These are phyloP conservation scores for Tetrahymena malaccensis DNA, from an alignment of 73 alveolate genomes.

Conservation along the genomic window DNA sequence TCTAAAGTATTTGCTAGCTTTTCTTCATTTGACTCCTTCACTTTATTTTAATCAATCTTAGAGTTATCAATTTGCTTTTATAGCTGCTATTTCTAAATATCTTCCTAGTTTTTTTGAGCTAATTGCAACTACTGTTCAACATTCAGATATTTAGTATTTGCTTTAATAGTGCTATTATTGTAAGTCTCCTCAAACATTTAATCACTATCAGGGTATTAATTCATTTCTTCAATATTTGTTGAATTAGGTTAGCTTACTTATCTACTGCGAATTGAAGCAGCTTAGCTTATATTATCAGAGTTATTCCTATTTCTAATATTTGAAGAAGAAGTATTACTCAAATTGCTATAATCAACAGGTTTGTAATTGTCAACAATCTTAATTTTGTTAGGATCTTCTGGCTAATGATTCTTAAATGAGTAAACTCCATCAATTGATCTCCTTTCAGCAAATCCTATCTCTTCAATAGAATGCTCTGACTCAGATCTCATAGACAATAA, in stretches of 20 bases:
- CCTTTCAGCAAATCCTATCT: neutral
- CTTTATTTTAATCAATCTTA: neutral
- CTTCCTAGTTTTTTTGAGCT: neutral
- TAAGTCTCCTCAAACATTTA: neutral
- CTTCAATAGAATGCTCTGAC: neutral
- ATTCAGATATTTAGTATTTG: neutral
- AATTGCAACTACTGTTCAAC: neutral
- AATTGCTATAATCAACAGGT: neutral
- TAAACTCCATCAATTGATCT: neutral
- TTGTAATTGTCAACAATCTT: neutral
- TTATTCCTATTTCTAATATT: neutral
- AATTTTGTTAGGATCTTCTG: neutral
- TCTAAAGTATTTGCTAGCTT: neutral
- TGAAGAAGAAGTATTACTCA: neutral
- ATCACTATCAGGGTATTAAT: neutral
- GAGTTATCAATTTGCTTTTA: neutral
- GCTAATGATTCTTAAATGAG: neutral
- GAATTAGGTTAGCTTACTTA: neutral
- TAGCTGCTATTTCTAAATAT: neutral
- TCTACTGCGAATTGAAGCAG: neutral
- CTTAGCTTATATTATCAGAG: neutral
- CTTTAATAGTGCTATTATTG: neutral
- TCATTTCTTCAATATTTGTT: neutral
- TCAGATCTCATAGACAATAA: neutral
- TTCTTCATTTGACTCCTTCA: neutral